Percentiles rank a stretch among this genome's conserved stretches.
Conservation (phyloP, 768 basidiomycete species). For the Aureoboletus auriporus region DNA sequence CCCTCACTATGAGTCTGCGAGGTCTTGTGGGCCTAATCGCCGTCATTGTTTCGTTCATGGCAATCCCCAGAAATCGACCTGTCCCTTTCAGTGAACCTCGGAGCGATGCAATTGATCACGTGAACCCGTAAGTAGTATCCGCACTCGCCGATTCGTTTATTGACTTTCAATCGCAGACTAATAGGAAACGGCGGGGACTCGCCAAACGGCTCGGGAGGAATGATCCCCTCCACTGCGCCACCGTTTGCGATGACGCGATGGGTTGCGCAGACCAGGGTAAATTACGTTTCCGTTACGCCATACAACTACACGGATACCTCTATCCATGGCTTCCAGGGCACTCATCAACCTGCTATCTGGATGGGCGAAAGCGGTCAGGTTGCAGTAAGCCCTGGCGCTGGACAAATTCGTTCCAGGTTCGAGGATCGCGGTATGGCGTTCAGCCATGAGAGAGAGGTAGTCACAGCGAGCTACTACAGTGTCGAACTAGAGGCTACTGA, state of each 20-base stretch:
- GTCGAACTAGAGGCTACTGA: constrained; percentile 52
- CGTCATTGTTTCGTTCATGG: constrained; percentile 13
- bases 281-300: constrained; percentile 70
- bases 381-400: constrained; percentile 55
- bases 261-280: constrained; percentile 76
- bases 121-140: constrained; percentile 40
- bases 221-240: constrained; percentile 73
- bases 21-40: constrained; percentile 14
- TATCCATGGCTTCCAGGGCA: constrained; percentile 76
- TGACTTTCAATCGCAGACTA: constrained; percentile 30
- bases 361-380: constrained; percentile 78
- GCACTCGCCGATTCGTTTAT: neutral
- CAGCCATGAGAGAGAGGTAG: constrained; percentile 48
- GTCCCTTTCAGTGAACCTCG: constrained; percentile 20
- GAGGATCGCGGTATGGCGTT: constrained; percentile 56
- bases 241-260: constrained; percentile 87
- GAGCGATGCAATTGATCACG: constrained; percentile 41
- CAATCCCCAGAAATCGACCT: constrained; percentile 4
- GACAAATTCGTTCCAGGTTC: constrained; percentile 48
- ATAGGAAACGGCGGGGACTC: constrained; percentile 73
- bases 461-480: constrained; percentile 52
- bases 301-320: constrained; percentile 58
- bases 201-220: constrained; percentile 69
- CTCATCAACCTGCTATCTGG: constrained; percentile 85
- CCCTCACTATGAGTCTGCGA: constrained; percentile 1